Evolutionary conservation across 78 protist genomes (phyloP).

Genomic region (Isochrysis galbana): DNA sequence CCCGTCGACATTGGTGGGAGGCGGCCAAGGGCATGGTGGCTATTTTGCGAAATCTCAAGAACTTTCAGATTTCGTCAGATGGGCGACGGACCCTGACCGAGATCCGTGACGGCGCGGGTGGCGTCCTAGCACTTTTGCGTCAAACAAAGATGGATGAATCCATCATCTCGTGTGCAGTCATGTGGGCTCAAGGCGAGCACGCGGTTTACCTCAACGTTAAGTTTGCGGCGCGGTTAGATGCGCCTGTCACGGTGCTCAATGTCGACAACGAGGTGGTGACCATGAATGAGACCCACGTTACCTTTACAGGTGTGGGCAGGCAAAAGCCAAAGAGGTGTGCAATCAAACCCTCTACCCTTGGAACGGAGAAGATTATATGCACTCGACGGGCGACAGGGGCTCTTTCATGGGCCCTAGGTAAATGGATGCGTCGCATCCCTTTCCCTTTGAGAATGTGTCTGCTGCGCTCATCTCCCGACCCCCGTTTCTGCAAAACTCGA

Average conservation of each 20-base stretch:
- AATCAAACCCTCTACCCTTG: no score
- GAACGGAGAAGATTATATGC: no score
- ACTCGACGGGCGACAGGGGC: no score
- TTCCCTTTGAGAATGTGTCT: no score
- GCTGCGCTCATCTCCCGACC: no score
- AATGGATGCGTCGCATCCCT: no score
- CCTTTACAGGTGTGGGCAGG: neutral
- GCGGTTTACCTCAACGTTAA: neutral
- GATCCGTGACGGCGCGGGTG: neutral
- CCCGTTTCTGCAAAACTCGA: no score
- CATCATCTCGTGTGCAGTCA: neutral
- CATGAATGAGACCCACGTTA: neutral
- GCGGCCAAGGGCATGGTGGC: neutral
- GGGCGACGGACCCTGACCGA: neutral
- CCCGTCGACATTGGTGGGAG: neutral
- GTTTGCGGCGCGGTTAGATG: neutral
- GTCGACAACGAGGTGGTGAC: neutral
- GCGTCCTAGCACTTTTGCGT: neutral
- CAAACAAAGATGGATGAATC: neutral
- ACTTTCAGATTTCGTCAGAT: neutral
- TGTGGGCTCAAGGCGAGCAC: neutral
- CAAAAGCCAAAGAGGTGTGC: slow-evolving; percentile 19
- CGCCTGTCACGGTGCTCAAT: slow-evolving; percentile 10
- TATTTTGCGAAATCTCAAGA: neutral
- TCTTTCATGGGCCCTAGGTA: no score